phyloP scores from a whole-genome alignment of 371 early-diverging fungal genomes.

The Nosema muscidifuracis region DNA sequence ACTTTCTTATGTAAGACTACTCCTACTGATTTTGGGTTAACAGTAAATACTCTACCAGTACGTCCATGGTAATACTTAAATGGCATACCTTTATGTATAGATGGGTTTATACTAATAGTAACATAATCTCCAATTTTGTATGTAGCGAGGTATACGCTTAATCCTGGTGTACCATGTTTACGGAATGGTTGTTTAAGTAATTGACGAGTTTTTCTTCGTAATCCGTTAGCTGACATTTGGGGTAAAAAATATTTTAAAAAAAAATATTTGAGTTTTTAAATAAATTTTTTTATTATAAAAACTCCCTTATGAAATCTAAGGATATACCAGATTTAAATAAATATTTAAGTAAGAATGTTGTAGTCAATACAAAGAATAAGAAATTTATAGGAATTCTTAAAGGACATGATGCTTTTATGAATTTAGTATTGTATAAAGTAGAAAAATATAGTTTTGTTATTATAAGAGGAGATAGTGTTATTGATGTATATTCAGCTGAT shows the following conservation, averaged over 20 bases:
- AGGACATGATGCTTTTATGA: conserved; percentile 13
- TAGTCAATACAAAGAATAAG: neutral
- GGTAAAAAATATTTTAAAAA: conserved; percentile 5
- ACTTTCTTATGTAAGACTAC: conserved; percentile 93
- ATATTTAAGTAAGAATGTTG: neutral
- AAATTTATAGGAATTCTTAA: neutral
- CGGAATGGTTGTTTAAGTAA: conserved; percentile 92
- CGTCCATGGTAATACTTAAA: conserved; percentile 99
- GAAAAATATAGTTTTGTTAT: neutral
- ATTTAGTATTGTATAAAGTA: neutral
- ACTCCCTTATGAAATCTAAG: neutral
- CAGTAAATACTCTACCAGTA: conserved; percentile 56
- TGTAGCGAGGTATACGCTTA: conserved; percentile 86
- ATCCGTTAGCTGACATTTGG: conserved; percentile 66
- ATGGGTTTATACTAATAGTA: conserved; percentile 88
- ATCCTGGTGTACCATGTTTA: conserved; percentile 71
- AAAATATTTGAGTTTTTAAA: no score
- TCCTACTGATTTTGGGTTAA: conserved; percentile 71
- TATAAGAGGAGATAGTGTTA: conserved; percentile 1
- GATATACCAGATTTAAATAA: conserved; percentile 1
- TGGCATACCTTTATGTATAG: conserved; percentile 99
- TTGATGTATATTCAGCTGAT: neutral
- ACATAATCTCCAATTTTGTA: conserved; percentile 97
- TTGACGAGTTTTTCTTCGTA: conserved; percentile 92
- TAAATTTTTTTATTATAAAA: neutral